Base-by-base conservation (phyloP, 208 protist genomes). In the Acanthamoeba quina region DNA sequence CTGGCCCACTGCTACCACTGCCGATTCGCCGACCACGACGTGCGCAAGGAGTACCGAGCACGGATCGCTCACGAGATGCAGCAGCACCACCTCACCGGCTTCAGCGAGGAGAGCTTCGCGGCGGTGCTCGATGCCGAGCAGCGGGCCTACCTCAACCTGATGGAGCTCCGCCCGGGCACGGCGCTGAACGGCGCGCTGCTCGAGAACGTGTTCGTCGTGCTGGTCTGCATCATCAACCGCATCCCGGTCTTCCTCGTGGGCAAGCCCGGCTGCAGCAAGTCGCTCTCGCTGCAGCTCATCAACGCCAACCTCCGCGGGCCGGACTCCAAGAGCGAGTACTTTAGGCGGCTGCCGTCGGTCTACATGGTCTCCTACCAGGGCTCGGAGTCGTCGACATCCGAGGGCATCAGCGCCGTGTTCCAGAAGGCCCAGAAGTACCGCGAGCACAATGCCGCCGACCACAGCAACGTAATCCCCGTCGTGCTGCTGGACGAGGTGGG, bases 401-500 rank as follows among this genome's bases (percentile, higher is more conserved):
- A 82, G 52, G 88, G 88, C 44, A 93, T 93, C 7, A 5, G 60
- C 31, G 88, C 58, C 10, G n/a, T 6, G 11, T 93, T 44, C 66
- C 26, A 93, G 37, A 6, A 26, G 21, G 88, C 88, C 5, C 52
- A 56, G 52, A 56, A 56, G 60, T 82, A 24, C 26, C 41, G 60
- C 5, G 11, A 21, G 17, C 6, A 17, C 60, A 24, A 52, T n/a
- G 19, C 60, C 7, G 68, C 92, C 5, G 68, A 21, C 54, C 82
- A n/a, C 56, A 56, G 52, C 17, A 56, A 56, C 17, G 94, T 96
- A 10, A 7, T 95, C 26, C 13, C 83, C 13, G 96, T 98, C 11
- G 94, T 98, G 54, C 37, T 98, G 21, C 96, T 98, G 26, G 98
- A 98, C 52, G 98, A 98, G 64, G 96, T 98, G 2, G 98, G 98